Evolutionary conservation across 2,329 filamentous ascomycete species (phyloP), one percentile per base, ranked within the genome.

Genomic region (Aulographum hederae): DNA sequence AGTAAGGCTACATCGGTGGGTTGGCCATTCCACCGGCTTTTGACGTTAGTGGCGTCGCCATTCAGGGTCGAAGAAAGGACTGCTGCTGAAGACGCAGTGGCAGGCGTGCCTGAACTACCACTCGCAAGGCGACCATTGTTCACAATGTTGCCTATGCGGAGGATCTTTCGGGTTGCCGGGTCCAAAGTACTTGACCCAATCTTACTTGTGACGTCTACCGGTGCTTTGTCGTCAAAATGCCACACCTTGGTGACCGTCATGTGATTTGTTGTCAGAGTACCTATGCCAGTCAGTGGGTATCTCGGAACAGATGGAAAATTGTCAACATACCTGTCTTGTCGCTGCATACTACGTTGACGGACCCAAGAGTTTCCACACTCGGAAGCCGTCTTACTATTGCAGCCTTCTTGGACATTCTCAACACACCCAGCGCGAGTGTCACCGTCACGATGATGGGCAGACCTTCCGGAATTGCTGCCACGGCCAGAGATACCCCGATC

Each of bases 291-390:
- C n/a, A 25, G 21, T n/a, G 8, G 21, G n/a, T n/a, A n/a, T n/a
- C n/a, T n/a, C n/a, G n/a, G n/a, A n/a, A n/a, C n/a, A n/a, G n/a
- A n/a, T n/a, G n/a, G n/a, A 25, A 25, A 25, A 12, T 25, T 10
- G 10, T 10, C 10, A 8, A 21, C 15, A 17, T 56, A 72, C 72
- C 82, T 27, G 89, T 98, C 59, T 98, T 98, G 61, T 98, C 89
- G 42, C 84, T 94, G 59, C 91, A 98, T 5, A 98, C 82, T n/a
- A 98, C 85, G 46, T 95, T 98, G 36, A 98, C 89, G n/a, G 85
- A 94, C 6, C 91, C 91, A 4, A 98, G 60, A 1, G 89, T 98
- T 52, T 98, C 89, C 6, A 98, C 91, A 53, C 89, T 95, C 15
- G 91, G 91, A 56, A 98, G 77, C 47, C 80, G 77, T 42, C 89